Base-by-base conservation (phyloP, 2,329 filamentous ascomycete species). In the Shiraia bambusicola region DNA sequence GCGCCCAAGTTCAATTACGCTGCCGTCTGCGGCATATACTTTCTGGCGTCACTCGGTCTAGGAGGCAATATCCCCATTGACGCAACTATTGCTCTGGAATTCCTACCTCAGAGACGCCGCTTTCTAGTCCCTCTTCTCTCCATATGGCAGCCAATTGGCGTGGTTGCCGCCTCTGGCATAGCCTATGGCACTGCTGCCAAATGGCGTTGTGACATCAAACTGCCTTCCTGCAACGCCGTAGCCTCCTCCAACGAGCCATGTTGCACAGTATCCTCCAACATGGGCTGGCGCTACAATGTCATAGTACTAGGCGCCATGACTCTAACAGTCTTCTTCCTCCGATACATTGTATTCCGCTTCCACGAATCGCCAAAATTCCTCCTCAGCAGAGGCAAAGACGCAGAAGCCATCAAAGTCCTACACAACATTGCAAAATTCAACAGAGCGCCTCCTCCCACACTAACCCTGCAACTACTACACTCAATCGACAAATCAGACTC, bases 241-340 rank as follows among this genome's bases (percentile, higher is more conserved):
- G 45, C 31, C 3, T 28, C 31, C 3, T 28, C 32, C 11, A 50
- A 50, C 30, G 45, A 59, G 17, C 31, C 53, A 16, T 59, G 56
- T 35, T 59, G 56, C 33, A 49, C 51, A 7, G 50, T 54, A 3
- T 47, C 45, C 6, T 55, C 49, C 34, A 63, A 63, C 29, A 63
- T 63, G 59, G 59, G 59, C n/a, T 63, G 59, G 58, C 52, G 58
- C 4, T 63, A 63, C 32, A 55, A 56, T 29, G 44, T 63, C 27
- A 60, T 63, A 25, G 47, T 59, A 4, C 56, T 63, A 6, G 59
- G 59, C 3, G 42, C 34, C 15, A 56, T 63, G 47, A 60, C 59
- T 3, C 34, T 63, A n/a, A 34, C 52, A 3, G 47, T 63, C 2
- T 63, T 63, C 34, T 57, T 49, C 35, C 52, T 60, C 10, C 59